phyloP scores from a whole-genome alignment of 495 filamentous ascomycete genomes.

The Lophiotrema nucula region DNA sequence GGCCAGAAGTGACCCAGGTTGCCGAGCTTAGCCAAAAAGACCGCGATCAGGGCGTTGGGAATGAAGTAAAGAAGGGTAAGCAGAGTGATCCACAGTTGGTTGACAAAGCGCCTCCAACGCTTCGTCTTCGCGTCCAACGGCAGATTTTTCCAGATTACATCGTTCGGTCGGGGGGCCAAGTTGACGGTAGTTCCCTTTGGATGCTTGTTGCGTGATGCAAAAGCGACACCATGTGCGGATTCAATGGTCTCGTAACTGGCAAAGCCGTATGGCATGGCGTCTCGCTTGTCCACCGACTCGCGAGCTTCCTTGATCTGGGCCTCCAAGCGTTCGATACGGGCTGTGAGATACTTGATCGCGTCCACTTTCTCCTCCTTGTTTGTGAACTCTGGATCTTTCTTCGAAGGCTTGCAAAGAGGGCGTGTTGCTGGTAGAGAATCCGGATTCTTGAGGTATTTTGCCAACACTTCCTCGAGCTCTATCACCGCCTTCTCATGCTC shows the following conservation, averaged over 20 bases:
- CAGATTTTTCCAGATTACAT: constrained; percentile 96
- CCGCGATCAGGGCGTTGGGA: constrained; percentile 93
- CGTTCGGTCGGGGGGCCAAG: constrained; percentile 82
- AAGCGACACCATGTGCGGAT: constrained; percentile 85
- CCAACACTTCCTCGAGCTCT: constrained; percentile 75
- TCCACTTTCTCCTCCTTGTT: constrained; percentile 73
- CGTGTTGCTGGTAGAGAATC: constrained; percentile 74
- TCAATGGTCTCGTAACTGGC: constrained; percentile 86
- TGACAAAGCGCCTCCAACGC: constrained; percentile 69
- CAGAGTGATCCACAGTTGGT: constrained; percentile 76
- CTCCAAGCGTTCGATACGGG: constrained; percentile 79
- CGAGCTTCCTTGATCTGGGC: constrained; percentile 79
- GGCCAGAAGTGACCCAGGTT: constrained; percentile 81
- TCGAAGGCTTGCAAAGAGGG: constrained; percentile 74
- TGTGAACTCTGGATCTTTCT: constrained; percentile 61
- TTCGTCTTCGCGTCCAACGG: constrained; percentile 63
- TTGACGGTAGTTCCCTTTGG: constrained; percentile 74
- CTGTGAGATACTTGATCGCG: constrained; percentile 88
- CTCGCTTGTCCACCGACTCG: constrained; percentile 76
- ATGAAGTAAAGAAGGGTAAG: constrained; percentile 86
- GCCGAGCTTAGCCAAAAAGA: constrained; percentile 82
- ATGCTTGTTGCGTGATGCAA: constrained; percentile 72
- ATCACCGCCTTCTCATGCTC: constrained; percentile 79
- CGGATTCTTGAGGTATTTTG: constrained; percentile 87
- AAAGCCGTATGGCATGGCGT: constrained; percentile 89